A percentile compares a stretch with the other conserved stretches of the same genome.
Conservation (phyloP, 208 protist species). For the Trypanosomatidae sp. region DNA sequence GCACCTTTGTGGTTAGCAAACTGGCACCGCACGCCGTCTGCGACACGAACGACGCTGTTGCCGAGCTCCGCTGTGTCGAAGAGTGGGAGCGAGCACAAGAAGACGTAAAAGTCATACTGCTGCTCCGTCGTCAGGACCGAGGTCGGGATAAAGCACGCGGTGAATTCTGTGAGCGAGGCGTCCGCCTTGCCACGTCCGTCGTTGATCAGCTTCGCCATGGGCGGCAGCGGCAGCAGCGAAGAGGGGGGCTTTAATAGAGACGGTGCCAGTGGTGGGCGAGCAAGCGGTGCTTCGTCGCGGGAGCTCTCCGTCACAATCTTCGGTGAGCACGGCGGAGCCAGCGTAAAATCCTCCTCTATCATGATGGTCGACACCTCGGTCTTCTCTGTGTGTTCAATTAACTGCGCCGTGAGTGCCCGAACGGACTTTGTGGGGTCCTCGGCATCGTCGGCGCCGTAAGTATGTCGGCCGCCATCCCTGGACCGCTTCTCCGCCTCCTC, state of each 20-base stretch:
- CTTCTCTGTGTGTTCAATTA: neutral
- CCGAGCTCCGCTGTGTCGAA: conserved; percentile 26
- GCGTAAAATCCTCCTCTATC: neutral
- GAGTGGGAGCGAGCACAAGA: conserved; percentile 33
- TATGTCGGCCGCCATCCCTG: neutral
- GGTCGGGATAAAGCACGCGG: conserved; percentile 41
- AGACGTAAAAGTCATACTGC: conserved; percentile 27
- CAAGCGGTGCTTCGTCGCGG: neutral
- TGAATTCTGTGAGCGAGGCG: conserved; percentile 6
- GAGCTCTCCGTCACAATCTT: neutral
- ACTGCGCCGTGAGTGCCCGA: neutral
- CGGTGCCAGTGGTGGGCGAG: neutral
- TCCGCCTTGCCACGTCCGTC: neutral
- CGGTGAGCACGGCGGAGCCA: neutral
- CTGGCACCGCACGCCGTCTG: conserved; percentile 25
- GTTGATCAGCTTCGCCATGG: neutral
- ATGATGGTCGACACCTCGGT: neutral
- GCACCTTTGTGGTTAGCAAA: conserved; percentile 34
- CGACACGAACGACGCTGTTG: conserved; percentile 22
- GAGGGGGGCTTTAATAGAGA: conserved; percentile 8
- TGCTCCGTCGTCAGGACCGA: conserved; percentile 15
- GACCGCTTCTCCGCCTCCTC: neutral
- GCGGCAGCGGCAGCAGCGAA: neutral
- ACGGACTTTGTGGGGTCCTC: neutral
- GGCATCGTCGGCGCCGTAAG: neutral